Base-by-base conservation (phyloP, 176 grass and related monocot genomes). In the Calamus simplicifolius region DNA sequence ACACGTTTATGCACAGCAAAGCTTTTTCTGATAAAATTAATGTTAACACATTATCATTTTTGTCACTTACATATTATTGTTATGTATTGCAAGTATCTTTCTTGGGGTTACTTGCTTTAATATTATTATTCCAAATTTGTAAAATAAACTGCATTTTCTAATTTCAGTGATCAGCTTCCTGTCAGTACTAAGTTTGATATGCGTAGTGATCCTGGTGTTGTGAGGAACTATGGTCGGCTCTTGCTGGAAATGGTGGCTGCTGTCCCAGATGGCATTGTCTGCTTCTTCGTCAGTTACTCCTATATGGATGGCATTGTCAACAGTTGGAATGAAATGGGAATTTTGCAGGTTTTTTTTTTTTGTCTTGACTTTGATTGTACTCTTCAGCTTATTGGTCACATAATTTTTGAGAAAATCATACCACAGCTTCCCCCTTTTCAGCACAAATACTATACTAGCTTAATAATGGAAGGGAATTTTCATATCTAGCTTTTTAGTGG, bases 301-400 rank as follows among this genome's bases (percentile, higher is more conserved):
- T 97, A 97, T 79, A 97, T 97, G 92, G 92, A 97, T 77, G 92
- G 87, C 50, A 97, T 97, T 75, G 84, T 97, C 35, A 88, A 97
- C 68, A 91, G 87, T 49, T 97, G 87, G 92, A 87, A 91, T 3
- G 92, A 91, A 77, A 97, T 91, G 92, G 87, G 87, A 64, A 97
- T 97, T 77, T 66, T 97, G 50, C 87, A 97, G 83, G 92, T 97
- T 48, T 57, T 72, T 75, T 75, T 69, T 59, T 52, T 49, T 48
- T 59, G 7, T 13, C 35, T 43, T 13, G 8, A 13, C 35, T 43
- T 12, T 43, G 2, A 2, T 7, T 13, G 13, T 43, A 43, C 35
- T 43, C 35, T 43, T 43, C 7, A 43, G 35, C 35, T 43, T 43
- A 43, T 43, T 43, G 12, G 35, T 43, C 35, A 43, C 10, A 12